Percentiles rank a stretch among this genome's conserved stretches.
Evolutionary conservation across 306 rosid genomes (phyloP).

Genomic region (Malus sieversii): DNA sequence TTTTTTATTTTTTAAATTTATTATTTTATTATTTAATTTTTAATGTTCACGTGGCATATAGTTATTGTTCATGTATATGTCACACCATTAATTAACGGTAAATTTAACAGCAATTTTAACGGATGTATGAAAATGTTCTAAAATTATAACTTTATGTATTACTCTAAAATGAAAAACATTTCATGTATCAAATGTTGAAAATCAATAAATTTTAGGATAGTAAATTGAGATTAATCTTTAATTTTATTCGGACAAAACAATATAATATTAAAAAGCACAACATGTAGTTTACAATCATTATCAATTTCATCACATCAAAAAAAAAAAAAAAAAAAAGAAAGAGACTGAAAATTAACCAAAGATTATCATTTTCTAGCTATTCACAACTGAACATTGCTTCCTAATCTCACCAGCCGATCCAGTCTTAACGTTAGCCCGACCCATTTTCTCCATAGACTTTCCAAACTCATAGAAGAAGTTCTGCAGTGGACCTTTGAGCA

Average conservation of each 20-base stretch:
- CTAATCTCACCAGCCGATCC: conserved; percentile 81
- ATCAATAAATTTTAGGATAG: rapidly evolving
- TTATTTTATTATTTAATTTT: too few species aligned
- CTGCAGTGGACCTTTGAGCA: conserved; percentile 41
- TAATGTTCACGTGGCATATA: too few species aligned
- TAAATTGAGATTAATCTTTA: background rate
- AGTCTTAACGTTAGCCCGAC: conserved; percentile 53
- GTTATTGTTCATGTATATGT: too few species aligned
- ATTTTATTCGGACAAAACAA: background rate
- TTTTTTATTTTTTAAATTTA: too few species aligned
- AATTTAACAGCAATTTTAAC: too few species aligned
- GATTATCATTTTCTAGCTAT: conserved; percentile 23
- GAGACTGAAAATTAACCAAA: background rate
- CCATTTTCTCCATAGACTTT: conserved; percentile 71
- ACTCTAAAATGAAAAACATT: rapidly evolving
- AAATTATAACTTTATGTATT: too few species aligned
- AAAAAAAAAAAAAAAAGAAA: background rate
- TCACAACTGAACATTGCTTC: conserved; percentile 63
- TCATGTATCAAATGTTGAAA: too few species aligned
- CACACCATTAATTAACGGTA: too few species aligned
- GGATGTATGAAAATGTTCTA: rapidly evolving
- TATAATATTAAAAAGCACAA: background rate
- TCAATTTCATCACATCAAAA: background rate
- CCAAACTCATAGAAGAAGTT: conserved; percentile 61
- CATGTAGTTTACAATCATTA: background rate